Evolutionary conservation across 306 rosid genomes (phyloP), one percentile per base, ranked within the genome.

Genomic region (Cicer pinnatifidum): DNA sequence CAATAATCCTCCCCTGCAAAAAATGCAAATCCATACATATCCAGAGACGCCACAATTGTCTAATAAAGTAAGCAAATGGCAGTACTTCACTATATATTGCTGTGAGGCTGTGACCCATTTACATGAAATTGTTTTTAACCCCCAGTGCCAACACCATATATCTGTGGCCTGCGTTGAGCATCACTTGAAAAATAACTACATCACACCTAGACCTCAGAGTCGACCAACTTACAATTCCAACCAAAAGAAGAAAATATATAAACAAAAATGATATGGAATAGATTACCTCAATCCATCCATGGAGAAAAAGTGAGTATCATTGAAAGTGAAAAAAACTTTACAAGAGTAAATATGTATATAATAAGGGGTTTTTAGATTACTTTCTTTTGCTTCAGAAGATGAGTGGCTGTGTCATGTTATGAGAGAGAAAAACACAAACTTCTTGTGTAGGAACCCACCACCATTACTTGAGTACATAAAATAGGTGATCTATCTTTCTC

Each of bases 281-380:
- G 82, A 68, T 80, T 64, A 62, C 40, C 41, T 17, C 78, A 17
- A 68, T 69, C 82, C 80, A 76, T 77, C 64, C 73, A 71, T 19
- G 56, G 35, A 17, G 58, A 53, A 71, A 72, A 15, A 53, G 59
- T 68, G 53, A 43, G 61, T 11, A 9, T 67, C 69, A 75, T 37
- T 37, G 33, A 63, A 39, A 39, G 9, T 73, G 45, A 19, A 72
- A 72, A 58, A 70, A 62, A 19, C 82, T 84, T 61, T 73, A 84
- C 84, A 84, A 40, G 44, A 61, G 54, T 13, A 17, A 46, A 74
- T 73, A 61, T 33, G 43, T 61, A 79, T 75, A 70, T 20, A 59
- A 69, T 59, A 33, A 59, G 6, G 43, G 70, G 17, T 28, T 44
- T 66, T 60, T 58, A n/a, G 70, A 70, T 70, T 9, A 37, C 71